Percentiles rank a stretch among this genome's conserved stretches.
Evolutionary conservation across 495 filamentous ascomycete species (phyloP).

Genomic region (Aspergillus saccharolyticus): DNA sequence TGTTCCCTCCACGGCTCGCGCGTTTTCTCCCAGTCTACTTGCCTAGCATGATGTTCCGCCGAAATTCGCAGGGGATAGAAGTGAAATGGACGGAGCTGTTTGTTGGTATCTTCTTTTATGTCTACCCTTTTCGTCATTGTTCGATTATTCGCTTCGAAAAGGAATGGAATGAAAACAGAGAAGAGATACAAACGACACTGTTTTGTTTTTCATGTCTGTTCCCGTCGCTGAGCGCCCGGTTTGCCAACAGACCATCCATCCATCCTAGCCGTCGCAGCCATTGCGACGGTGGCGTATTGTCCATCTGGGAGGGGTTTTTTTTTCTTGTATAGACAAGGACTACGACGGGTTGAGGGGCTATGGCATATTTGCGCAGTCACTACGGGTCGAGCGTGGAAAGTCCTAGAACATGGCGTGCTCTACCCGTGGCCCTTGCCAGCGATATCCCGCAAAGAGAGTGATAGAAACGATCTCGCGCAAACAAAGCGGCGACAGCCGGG

Average conservation of each 20-base stretch:
- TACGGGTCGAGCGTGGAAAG: too few relatives aligned
- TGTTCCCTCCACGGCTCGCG: too few relatives aligned
- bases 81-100: too few relatives aligned
- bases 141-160: too few relatives aligned
- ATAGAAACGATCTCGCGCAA: not conserved
- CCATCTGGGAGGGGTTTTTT: not conserved
- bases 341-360: not conserved
- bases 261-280: not conserved
- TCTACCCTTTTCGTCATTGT: too few relatives aligned
- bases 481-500: not conserved
- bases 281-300: not conserved
- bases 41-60: too few relatives aligned
- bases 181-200: not conserved
- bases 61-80: too few relatives aligned
- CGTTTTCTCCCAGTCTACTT: too few relatives aligned
- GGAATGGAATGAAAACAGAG: not conserved
- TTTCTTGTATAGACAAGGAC: not conserved
- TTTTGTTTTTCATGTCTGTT: not conserved
- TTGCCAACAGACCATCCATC: not conserved
- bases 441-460: not conserved
- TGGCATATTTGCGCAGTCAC: not conserved
- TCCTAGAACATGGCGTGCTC: not conserved
- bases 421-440: not conserved
- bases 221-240: not conserved
- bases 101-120: too few relatives aligned